A percentile compares a stretch with the other conserved stretches of the same genome.
These are phyloP conservation scores for Gnomoniopsis sp. DNA, from an alignment of 2,329 filamentous ascomycete species.

Conservation along the genomic window DNA sequence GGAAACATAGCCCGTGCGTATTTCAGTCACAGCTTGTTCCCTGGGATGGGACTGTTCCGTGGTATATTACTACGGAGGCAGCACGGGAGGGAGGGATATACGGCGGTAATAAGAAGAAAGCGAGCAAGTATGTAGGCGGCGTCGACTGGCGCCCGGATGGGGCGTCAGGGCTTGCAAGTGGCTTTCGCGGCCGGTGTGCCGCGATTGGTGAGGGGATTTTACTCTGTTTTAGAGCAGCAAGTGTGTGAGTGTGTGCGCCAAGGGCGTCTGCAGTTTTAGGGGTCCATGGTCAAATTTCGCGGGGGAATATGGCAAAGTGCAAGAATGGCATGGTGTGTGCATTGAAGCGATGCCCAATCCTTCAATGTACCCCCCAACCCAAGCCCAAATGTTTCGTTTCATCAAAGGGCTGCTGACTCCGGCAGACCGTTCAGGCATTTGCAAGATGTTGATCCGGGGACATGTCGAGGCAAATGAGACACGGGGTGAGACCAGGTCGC, in stretches of 20 bases:
- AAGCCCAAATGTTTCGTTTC: neutral
- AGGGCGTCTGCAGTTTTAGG: neutral
- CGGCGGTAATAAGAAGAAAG: neutral
- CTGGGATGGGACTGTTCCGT: neutral
- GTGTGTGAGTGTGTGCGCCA: neutral
- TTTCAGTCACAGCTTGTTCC: no score
- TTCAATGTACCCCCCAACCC: neutral
- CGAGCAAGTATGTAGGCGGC: neutral
- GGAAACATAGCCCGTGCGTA: no score
- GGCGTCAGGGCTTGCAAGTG: neutral
- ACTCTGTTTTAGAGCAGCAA: neutral
- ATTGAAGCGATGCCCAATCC: no score
- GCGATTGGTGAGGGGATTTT: neutral
- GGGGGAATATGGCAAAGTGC: no score
- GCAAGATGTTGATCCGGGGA: neutral
- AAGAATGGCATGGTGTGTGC: no score
- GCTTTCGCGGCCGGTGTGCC: neutral
- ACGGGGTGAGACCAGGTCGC: slow-evolving; percentile 1
- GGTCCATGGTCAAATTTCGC: neutral
- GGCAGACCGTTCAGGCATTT: neutral
- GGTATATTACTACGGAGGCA: no score
- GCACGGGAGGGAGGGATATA: neutral
- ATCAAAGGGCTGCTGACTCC: neutral
- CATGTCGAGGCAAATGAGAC: neutral
- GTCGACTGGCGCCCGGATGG: neutral